A percentile compares a stretch with the other conserved stretches of the same genome.
Conservation (phyloP, 192 early-diverging fungal species). For the Backusella psychrophila region DNA sequence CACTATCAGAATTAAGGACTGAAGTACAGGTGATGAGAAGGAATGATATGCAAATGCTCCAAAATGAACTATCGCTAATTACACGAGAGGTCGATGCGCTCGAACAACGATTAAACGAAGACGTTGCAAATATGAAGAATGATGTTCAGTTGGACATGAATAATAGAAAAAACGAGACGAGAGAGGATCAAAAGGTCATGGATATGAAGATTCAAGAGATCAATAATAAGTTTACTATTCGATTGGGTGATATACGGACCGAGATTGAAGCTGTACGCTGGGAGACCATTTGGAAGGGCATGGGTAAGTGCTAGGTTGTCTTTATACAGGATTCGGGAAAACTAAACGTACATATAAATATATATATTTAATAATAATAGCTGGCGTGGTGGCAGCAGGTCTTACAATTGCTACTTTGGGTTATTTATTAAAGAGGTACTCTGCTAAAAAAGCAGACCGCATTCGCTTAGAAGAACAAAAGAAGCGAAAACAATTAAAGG, state of each 20-base stretch:
- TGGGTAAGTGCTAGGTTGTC: slow-evolving; percentile 42
- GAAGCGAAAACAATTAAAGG: slow-evolving; percentile 25
- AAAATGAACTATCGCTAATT: slow-evolving; percentile 70
- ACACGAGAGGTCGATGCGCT: slow-evolving; percentile 78
- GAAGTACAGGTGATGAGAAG: slow-evolving; percentile 73
- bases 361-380: not conserved
- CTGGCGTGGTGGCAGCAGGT: slow-evolving; percentile 29
- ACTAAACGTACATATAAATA: not conserved
- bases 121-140: slow-evolving; percentile 71
- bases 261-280: slow-evolving; percentile 87
- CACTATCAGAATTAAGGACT: slow-evolving; percentile 76
- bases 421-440: slow-evolving; percentile 28
- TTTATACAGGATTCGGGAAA: not conserved
- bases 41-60: slow-evolving; percentile 73
- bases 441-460: slow-evolving; percentile 13
- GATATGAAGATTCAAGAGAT: slow-evolving; percentile 81
- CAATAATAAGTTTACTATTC: slow-evolving; percentile 82
- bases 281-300: slow-evolving; percentile 77
- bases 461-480: slow-evolving; percentile 21
- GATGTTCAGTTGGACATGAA: slow-evolving; percentile 92
- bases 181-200: slow-evolving; percentile 74
- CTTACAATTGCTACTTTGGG: slow-evolving; percentile 31
- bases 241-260: slow-evolving; percentile 80
- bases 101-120: slow-evolving; percentile 72
- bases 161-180: slow-evolving; percentile 80